Conservation (phyloP, 2,329 filamentous ascomycete species). For the Colletotrichum navitas region DNA sequence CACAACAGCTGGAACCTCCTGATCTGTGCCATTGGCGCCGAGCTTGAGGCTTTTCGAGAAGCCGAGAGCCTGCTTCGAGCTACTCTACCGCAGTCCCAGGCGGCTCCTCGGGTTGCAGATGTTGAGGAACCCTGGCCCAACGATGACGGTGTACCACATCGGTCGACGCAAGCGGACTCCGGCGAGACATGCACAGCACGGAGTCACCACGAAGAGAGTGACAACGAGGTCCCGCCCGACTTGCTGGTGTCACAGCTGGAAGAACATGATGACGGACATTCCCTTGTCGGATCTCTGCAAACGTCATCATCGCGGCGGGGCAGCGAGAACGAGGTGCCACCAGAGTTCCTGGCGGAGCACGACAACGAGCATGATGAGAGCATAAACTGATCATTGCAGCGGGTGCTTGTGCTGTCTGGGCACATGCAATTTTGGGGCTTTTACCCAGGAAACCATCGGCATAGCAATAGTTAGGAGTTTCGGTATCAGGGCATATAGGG, state of each 20-base stretch:
- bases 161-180: not conserved
- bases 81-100: slow-evolving; percentile 46
- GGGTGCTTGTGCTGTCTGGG: not conserved
- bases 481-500: not conserved
- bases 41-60: slow-evolving; percentile 75
- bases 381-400: slow-evolving; percentile 21
- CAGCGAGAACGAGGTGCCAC: slow-evolving; percentile 64
- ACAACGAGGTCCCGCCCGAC: slow-evolving; percentile 59
- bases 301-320: slow-evolving; percentile 46
- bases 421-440: not conserved
- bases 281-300: slow-evolving; percentile 29
- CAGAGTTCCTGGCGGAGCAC: slow-evolving; percentile 65
- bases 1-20: slow-evolving; percentile 78
- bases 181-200: slow-evolving; percentile 5
- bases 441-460: not conserved
- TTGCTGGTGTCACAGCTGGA: slow-evolving; percentile 53
- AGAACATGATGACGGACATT: slow-evolving; percentile 46
- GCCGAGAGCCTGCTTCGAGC: slow-evolving; percentile 67
- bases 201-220: slow-evolving; percentile 48
- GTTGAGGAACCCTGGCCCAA: slow-evolving; percentile 38
- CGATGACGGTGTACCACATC: slow-evolving; percentile 23
- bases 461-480: not conserved
- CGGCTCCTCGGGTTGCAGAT: slow-evolving; percentile 44
- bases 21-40: slow-evolving; percentile 81
- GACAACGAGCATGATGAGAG: slow-evolving; percentile 33